Conservation (phyloP, 495 filamentous ascomycete genomes). For the Penicillium ucsense region DNA sequence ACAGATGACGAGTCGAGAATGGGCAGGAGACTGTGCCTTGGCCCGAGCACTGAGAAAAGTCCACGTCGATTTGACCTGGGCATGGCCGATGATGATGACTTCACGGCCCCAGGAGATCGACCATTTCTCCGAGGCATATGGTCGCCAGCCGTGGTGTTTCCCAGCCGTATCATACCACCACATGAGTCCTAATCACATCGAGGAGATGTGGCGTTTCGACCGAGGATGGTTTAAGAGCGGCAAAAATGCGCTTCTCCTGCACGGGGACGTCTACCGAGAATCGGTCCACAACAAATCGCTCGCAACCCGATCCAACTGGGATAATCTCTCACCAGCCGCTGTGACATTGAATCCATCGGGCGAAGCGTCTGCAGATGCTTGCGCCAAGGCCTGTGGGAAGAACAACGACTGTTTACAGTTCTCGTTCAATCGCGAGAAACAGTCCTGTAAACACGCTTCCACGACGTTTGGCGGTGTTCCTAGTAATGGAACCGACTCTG, state of each 20-base stretch:
- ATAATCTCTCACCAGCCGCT: conserved; percentile 18
- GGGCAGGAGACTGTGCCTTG: conserved; percentile 32
- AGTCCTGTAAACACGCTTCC: conserved; percentile 25
- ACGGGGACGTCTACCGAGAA: conserved; percentile 25
- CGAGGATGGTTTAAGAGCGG: conserved; percentile 33
- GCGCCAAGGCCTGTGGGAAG: conserved; percentile 26
- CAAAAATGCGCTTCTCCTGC: conserved; percentile 19
- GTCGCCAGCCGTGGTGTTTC: conserved; percentile 40
- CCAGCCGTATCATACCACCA: conserved; percentile 41
- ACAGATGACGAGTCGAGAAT: conserved; percentile 18
- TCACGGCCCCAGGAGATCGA: conserved; percentile 28
- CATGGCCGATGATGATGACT: conserved; percentile 32
- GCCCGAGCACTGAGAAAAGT: conserved; percentile 30
- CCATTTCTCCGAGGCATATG: conserved; percentile 27
- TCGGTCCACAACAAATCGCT: conserved; percentile 14
- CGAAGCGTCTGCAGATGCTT: conserved; percentile 19
- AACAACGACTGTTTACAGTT: conserved; percentile 34
- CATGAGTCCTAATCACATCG: conserved; percentile 31
- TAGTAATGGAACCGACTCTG: conserved; percentile 18
- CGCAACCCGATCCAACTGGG: conserved; percentile 20
- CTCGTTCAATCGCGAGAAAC: conserved; percentile 20
- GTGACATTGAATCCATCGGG: conserved; percentile 13
- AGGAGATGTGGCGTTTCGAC: conserved; percentile 36
- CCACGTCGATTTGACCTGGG: conserved; percentile 21
- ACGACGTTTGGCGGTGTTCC: conserved; percentile 16